Evolutionary conservation across 208 protist genomes (phyloP), one percentile per base, ranked within the genome.

Genomic region (Leishmania major): DNA sequence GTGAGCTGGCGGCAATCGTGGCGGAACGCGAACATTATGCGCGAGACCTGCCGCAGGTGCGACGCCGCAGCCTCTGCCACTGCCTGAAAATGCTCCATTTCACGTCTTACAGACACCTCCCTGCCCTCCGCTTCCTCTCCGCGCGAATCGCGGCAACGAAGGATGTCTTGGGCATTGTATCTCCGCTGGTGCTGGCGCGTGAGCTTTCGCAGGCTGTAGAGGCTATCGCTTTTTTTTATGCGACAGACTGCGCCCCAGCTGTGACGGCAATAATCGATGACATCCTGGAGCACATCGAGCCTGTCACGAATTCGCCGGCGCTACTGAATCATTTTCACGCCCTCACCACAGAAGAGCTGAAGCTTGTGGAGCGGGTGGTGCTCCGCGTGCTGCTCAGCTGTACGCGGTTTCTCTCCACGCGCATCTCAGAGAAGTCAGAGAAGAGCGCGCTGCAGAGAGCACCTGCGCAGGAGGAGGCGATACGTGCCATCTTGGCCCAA

Each of bases 21-120:
- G 75, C 35, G 75, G 55, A 78, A 7, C 53, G 31, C 8, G 75
- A 78, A 51, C 43, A 51, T 13, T 66, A 37, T 45, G 55, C 43
- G 19, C 55, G 53, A 5, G 75, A 78, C 37, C 35, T 86, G 43
- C 86, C 87, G 19, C 66, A 84, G n/a, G 79, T 95, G n/a, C 79
- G 55, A 6, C 87, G 86, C 25, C 72, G 79, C 47, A 85, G 93
- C 45, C 62, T 94, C 25, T 76, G 87, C 35, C 17, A 82, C 55
- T 75, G 93, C 22, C 31, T 91, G 57, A 87, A 87, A 47, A 75
- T 90, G 31, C 86, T 95, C 47, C 86, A 89, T 67, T 79, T 77
- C 51, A 79, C 84, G 51, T 91, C 86, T 10, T 92, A 93, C 80
- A 89, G 91, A 49, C 89, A 96, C 77, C 83, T 88, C 35, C 75